phyloP scores from a whole-genome alignment of 148 eudicot species.

The Rhododendron vialii region DNA sequence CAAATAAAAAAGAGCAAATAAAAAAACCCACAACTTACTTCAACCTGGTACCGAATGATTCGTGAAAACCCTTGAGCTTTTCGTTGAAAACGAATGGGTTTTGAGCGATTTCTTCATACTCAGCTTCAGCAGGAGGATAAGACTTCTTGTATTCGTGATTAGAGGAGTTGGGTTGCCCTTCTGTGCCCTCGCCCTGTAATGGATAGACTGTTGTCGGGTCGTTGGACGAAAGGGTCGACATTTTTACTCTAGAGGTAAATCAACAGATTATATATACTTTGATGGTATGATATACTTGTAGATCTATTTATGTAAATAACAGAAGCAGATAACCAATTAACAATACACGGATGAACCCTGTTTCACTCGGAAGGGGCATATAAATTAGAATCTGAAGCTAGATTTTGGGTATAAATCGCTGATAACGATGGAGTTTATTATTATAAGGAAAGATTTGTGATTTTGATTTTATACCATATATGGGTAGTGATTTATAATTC shows the following conservation, averaged over 20 bases:
- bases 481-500: neutral
- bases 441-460: neutral
- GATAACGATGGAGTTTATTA: neutral
- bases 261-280: neutral
- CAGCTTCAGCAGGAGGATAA: constrained; percentile 33
- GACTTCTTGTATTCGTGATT: neutral
- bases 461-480: neutral
- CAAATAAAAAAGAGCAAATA: neutral
- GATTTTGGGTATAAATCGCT: neutral
- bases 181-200: neutral
- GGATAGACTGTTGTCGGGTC: constrained; percentile 8
- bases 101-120: constrained; percentile 30
- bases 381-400: neutral
- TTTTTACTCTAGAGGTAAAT: constrained; percentile 12
- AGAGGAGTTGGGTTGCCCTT: constrained; percentile 1
- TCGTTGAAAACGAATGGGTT: constrained; percentile 27
- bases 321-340: neutral
- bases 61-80: constrained; percentile 38
- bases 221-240: constrained; percentile 7
- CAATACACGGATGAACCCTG: neutral
- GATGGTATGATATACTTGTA: neutral
- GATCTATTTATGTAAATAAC: neutral
- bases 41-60: constrained; percentile 30
- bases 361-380: neutral
- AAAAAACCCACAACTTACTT: constrained; percentile 25